These are phyloP conservation scores for Ceriops zippeliana DNA, from an alignment of 345 rosid species.

Conservation along the genomic window DNA sequence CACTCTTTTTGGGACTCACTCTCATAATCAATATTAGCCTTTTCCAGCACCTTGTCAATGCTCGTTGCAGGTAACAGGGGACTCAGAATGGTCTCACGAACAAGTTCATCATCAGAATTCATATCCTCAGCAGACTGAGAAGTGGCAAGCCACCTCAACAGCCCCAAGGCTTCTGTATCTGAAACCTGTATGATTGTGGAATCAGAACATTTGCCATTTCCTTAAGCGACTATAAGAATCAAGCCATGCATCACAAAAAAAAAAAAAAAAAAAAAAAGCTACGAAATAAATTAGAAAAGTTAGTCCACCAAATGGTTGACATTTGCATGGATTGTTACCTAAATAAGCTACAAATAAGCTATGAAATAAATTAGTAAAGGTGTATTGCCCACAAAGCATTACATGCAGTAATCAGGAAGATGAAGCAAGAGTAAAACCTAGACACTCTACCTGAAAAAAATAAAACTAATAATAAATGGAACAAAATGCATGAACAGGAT, in stretches of 20 bases:
- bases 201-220: too few species aligned
- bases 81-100: slow-evolving; percentile 67
- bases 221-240: too few species aligned
- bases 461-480: background rate
- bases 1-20: slow-evolving; percentile 88
- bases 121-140: slow-evolving; percentile 89
- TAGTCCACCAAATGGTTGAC: too few species aligned
- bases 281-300: too few species aligned
- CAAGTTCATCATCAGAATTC: slow-evolving; percentile 93
- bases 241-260: too few species aligned
- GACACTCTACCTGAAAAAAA: background rate
- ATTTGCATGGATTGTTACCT: too few species aligned
- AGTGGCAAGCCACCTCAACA: slow-evolving; percentile 87
- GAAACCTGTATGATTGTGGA: slow-evolving; percentile 33
- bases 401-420: too few species aligned
- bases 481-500: background rate
- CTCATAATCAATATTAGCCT: slow-evolving; percentile 71
- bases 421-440: background rate
- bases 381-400: too few species aligned
- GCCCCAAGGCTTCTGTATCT: slow-evolving; percentile 70
- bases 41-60: slow-evolving; percentile 66
- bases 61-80: slow-evolving; percentile 70
- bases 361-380: too few species aligned
- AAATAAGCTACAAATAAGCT: too few species aligned
- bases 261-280: too few species aligned